A percentile compares a stretch with the other conserved stretches of the same genome.
Evolutionary conservation across 75 land plant species (phyloP).

Genomic region (Cupressus sempervirens): DNA sequence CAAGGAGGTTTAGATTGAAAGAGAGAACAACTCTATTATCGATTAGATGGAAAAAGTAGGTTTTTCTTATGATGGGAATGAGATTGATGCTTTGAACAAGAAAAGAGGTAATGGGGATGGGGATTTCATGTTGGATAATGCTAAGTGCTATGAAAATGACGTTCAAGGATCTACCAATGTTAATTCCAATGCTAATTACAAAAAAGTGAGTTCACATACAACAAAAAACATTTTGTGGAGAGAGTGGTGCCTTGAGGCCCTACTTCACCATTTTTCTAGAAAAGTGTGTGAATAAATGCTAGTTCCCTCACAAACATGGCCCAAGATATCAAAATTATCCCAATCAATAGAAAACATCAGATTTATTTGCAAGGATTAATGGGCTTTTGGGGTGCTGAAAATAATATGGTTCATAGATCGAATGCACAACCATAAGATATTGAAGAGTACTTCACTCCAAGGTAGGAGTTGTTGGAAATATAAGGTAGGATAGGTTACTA

Average conservation of each 20-base stretch:
- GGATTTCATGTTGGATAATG: background rate
- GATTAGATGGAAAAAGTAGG: slow-evolving; percentile 3
- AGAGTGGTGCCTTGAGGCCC: slow-evolving; percentile 50
- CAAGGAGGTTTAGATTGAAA: slow-evolving; percentile 13
- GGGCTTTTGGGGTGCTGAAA: slow-evolving; percentile 23
- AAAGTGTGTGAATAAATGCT: slow-evolving; percentile 53
- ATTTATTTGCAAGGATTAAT: slow-evolving; percentile 24
- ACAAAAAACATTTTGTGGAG: slow-evolving; percentile 34
- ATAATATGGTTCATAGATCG: background rate
- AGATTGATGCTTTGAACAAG: slow-evolving; percentile 9
- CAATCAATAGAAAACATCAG: slow-evolving; percentile 20
- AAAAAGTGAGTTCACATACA: background rate
- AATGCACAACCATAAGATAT: background rate
- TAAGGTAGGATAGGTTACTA: too few relatives aligned
- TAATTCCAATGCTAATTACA: background rate
- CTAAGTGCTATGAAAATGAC: background rate
- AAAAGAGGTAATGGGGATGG: background rate
- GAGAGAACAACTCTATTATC: slow-evolving; percentile 1
- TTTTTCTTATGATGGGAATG: background rate
- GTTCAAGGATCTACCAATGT: background rate
- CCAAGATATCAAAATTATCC: slow-evolving; percentile 41
- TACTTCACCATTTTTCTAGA: slow-evolving; percentile 64
- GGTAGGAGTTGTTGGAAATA: too few relatives aligned
- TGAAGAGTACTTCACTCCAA: slow-evolving; percentile 15
- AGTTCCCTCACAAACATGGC: slow-evolving; percentile 68